phyloP scores from a whole-genome alignment of 202 grass and related monocot genomes.

The Panicum virgatum region DNA sequence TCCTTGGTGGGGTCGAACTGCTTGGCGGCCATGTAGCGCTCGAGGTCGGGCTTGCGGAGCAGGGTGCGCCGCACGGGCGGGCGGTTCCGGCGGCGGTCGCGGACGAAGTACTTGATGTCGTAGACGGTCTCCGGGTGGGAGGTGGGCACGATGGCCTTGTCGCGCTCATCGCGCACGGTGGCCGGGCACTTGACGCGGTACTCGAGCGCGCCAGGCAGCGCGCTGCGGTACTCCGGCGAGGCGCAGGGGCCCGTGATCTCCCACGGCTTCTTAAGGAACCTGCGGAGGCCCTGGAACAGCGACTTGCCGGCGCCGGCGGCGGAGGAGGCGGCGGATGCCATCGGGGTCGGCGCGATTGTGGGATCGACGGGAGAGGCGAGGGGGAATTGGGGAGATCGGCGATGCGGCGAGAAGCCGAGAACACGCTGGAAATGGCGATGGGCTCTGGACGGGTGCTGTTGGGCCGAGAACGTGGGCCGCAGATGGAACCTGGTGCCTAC shows the following conservation, averaged over 20 bases:
- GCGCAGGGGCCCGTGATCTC: conserved; percentile 96
- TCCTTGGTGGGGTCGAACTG: conserved; percentile 63
- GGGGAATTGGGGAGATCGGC: conserved; percentile 13
- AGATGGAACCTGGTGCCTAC: neutral
- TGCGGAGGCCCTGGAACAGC: conserved; percentile 63
- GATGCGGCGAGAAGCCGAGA: neutral
- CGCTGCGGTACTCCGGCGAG: conserved; percentile 76
- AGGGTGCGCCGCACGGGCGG: conserved; percentile 78
- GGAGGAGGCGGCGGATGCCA: conserved; percentile 60
- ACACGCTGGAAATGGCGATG: conserved; percentile 9
- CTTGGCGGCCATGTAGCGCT: conserved; percentile 90
- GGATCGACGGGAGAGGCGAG: neutral
- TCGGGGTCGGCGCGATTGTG: conserved; percentile 27
- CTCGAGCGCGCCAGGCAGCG: conserved; percentile 71
- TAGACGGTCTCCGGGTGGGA: conserved; percentile 86
- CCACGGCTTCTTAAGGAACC: conserved; percentile 92
- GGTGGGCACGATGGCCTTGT: conserved; percentile 55
- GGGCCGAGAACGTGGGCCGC: neutral
- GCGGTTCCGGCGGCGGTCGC: conserved; percentile 70
- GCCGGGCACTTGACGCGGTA: conserved; percentile 79
- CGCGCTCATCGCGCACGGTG: conserved; percentile 44
- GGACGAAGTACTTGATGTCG: conserved; percentile 92
- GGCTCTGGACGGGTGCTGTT: neutral
- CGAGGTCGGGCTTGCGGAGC: conserved; percentile 75
- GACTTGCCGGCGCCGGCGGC: conserved; percentile 57